Base-by-base conservation (phyloP, 768 basidiomycete species). In the Lanmaoa rubissima region DNA sequence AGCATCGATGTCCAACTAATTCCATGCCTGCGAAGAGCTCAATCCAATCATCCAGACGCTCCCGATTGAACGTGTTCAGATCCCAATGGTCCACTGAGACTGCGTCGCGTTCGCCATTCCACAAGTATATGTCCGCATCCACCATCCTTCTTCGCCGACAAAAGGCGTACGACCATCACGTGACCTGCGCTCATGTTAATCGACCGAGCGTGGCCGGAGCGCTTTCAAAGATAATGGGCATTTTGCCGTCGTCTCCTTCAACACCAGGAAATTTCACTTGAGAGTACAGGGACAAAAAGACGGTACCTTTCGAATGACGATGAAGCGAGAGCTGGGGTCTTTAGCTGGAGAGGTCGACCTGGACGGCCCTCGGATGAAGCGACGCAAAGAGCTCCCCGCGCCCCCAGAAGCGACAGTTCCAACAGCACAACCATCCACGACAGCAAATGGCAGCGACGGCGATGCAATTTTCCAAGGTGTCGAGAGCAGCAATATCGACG, bases 301-400 rank as follows among this genome's bases (percentile, higher is more conserved):
- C 47, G 32, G 48, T 44, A 39, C 39, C 48, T 54, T 67, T 61
- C 60, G 46, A 61, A 66, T 71, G 61, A 75, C 80, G 81, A 76
- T 75, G 68, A 82, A 82, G 75, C 73, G 81, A 69, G 82, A 82
- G 68, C 72, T 80, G 54, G 78, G 62, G 58, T 75, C 53, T 65
- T 74, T 62, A 48, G 66, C 68, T 40, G 74, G 70, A 51, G 74
- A 69, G 45, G 69, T 75, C 57, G 79, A 76, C 61, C 56, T 73
- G 64, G 78, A 79, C 60, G 75, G 69, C 54, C 78, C 79, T 60
- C 81, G 77, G 58, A 70, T 76, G 69, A 83, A 82, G 71, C 75
- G 81, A 70, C 77, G 79, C 64, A 81, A 74, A 65, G 79, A 79
- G 42, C 71, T 70, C 50, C 66, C 71, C 55, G 66, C 68, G 56